A percentile compares a stretch with the other conserved stretches of the same genome.
Evolutionary conservation across 306 rosid genomes (phyloP).

Genomic region (Biancaea sappan): DNA sequence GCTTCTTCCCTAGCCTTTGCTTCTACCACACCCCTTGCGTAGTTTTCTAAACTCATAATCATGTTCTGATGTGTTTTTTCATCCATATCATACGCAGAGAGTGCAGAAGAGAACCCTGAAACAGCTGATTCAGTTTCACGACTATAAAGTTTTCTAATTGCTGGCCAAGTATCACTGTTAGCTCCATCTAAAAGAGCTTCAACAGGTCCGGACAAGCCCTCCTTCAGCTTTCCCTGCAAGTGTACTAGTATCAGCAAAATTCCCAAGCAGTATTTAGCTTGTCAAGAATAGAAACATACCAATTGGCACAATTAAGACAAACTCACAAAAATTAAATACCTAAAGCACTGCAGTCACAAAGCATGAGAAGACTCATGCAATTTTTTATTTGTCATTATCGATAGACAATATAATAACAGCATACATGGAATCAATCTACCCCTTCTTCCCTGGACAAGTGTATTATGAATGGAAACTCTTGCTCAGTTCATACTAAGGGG

Average conservation of each 20-base stretch:
- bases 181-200: constrained; percentile 87
- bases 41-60: constrained; percentile 48
- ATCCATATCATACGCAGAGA: constrained; percentile 67
- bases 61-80: constrained; percentile 51
- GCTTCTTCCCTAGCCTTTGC: constrained; percentile 89
- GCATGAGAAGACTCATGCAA: constrained; percentile 29
- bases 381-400: constrained; percentile 10
- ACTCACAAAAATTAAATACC: constrained; percentile 8
- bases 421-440: constrained; percentile 5
- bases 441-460: neutral
- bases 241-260: constrained; percentile 37
- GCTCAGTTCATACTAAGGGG: neutral
- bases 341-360: neutral
- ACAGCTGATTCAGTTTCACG: constrained; percentile 78
- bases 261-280: constrained; percentile 18
- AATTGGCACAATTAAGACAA: neutral
- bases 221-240: constrained; percentile 77
- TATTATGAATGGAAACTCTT: constrained; percentile 6
- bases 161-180: constrained; percentile 76
- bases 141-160: constrained; percentile 67
- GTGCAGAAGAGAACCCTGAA: constrained; percentile 64
- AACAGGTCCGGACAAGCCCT: constrained; percentile 73
- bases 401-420: neutral
- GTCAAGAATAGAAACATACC: constrained; percentile 14
- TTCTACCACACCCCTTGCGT: constrained; percentile 77